Evolutionary conservation across 1,284 basidiomycete species (phyloP).

Genomic region (Cutaneotrichosporon arboriforme): DNA sequence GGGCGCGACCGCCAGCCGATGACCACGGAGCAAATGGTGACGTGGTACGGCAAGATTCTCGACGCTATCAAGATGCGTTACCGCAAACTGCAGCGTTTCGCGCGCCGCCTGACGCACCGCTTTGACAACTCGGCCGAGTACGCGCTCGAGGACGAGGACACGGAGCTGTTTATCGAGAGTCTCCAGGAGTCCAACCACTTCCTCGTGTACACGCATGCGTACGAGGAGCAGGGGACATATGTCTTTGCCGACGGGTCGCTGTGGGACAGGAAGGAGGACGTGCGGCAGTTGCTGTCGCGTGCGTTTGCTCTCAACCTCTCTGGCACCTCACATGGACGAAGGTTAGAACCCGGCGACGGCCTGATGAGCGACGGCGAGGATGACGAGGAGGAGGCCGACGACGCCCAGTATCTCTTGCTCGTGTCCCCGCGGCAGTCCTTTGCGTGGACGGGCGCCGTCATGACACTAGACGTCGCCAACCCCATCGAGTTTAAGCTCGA

Average conservation of each 20-base stretch:
- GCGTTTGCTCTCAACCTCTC: constrained; percentile 58
- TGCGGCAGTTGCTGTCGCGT: constrained; percentile 74
- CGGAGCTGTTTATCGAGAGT: constrained; percentile 73
- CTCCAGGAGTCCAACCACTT: constrained; percentile 86
- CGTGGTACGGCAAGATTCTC: constrained; percentile 89
- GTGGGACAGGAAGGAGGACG: constrained; percentile 71
- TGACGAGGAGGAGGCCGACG: constrained; percentile 47
- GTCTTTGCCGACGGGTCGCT: constrained; percentile 81
- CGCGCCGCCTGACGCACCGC: constrained; percentile 71
- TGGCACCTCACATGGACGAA: background rate
- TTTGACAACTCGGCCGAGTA: constrained; percentile 98
- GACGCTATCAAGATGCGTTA: constrained; percentile 90
- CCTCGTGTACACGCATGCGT: constrained; percentile 83
- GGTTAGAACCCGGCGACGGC: constrained; percentile 49
- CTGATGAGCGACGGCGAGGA: constrained; percentile 54
- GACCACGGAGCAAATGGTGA: constrained; percentile 73
- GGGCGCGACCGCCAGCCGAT: constrained; percentile 50
- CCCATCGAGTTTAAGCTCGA: constrained; percentile 71
- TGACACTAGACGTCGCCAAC: constrained; percentile 56
- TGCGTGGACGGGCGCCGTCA: constrained; percentile 84
- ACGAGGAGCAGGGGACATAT: constrained; percentile 90
- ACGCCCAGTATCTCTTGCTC: constrained; percentile 68
- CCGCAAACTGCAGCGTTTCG: constrained; percentile 88
- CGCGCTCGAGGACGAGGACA: constrained; percentile 68
- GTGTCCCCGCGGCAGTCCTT: constrained; percentile 82